Conservation (phyloP, 805 yeast species). For the Debaryomyces hansenii region DNA sequence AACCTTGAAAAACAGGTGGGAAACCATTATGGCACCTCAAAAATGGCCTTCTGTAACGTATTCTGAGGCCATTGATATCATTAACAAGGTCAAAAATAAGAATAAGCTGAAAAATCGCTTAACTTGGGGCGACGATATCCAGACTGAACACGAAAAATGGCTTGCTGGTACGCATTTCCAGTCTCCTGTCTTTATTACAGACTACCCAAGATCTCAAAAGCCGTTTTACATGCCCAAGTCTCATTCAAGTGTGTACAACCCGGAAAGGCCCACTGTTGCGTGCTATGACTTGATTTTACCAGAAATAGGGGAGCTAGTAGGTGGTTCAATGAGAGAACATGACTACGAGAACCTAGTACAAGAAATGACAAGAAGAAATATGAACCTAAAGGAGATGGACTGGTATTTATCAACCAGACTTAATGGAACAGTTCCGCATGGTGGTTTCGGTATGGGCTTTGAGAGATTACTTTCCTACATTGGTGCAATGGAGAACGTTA, state of each 20-base stretch:
- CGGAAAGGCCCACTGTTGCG: slow-evolving; percentile 61
- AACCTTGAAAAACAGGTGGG: slow-evolving; percentile 58
- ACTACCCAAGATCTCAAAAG: slow-evolving; percentile 76
- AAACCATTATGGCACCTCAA: slow-evolving; percentile 37
- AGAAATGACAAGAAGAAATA: slow-evolving; percentile 53
- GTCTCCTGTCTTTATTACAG: slow-evolving; percentile 84
- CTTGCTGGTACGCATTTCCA: slow-evolving; percentile 67
- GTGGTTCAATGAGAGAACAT: slow-evolving; percentile 92
- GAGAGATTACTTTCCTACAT: slow-evolving; percentile 80
- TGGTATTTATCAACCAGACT: slow-evolving; percentile 81
- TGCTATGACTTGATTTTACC: slow-evolving; percentile 91
- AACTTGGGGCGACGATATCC: slow-evolving; percentile 71
- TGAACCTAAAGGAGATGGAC: slow-evolving; percentile 59
- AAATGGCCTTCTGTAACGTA: slow-evolving; percentile 76
- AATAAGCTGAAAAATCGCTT: slow-evolving; percentile 35
- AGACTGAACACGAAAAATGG: slow-evolving; percentile 90
- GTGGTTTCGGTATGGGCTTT: slow-evolving; percentile 96
- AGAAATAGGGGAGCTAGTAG: slow-evolving; percentile 88
- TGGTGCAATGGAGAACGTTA: slow-evolving; percentile 72
- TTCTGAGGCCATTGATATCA: slow-evolving; percentile 64
- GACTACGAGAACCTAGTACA: slow-evolving; percentile 43
- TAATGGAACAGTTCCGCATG: slow-evolving; percentile 88
- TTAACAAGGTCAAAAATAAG: slow-evolving; percentile 37
- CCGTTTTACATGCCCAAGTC: slow-evolving; percentile 89
- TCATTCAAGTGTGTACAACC: slow-evolving; percentile 17